phyloP scores from a whole-genome alignment of 2,329 filamentous ascomycete genomes.

The Nothomitra cinnamomea region DNA sequence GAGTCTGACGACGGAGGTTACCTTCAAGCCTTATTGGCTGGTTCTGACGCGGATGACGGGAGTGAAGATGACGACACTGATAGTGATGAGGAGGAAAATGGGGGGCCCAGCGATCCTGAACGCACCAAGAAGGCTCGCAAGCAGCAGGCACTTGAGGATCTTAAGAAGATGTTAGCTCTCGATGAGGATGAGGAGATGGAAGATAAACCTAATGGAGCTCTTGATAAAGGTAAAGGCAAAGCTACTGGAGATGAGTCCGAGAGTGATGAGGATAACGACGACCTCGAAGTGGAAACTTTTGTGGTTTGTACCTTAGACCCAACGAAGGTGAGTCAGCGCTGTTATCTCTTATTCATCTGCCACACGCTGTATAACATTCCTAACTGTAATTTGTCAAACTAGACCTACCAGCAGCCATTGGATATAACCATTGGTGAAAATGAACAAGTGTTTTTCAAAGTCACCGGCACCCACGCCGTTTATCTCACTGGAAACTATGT shows the following conservation, averaged over 20 bases:
- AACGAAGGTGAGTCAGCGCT: slow-evolving; percentile 49
- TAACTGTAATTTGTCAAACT: slow-evolving; percentile 14
- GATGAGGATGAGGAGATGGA: slow-evolving; percentile 49
- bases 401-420: slow-evolving; percentile 91
- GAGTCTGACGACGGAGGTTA: slow-evolving; percentile 53
- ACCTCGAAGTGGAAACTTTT: slow-evolving; percentile 64
- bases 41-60: slow-evolving; percentile 31
- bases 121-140: slow-evolving; percentile 80
- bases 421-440: slow-evolving; percentile 82
- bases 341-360: not conserved
- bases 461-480: slow-evolving; percentile 75
- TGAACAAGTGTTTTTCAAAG: slow-evolving; percentile 84
- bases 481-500: slow-evolving; percentile 96
- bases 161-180: slow-evolving; percentile 45
- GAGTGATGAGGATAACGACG: slow-evolving; percentile 38
- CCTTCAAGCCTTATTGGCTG: slow-evolving; percentile 32
- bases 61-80: slow-evolving; percentile 32
- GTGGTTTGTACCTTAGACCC: slow-evolving; percentile 94
- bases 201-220: slow-evolving; percentile 35
- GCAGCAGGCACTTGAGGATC: slow-evolving; percentile 59
- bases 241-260: slow-evolving; percentile 36
- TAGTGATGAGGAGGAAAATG: slow-evolving; percentile 59
- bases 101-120: slow-evolving; percentile 76
- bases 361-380: slow-evolving; percentile 6
- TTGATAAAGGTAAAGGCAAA: slow-evolving; percentile 44